Evolutionary conservation across 2,329 filamentous ascomycete genomes (phyloP).

Genomic region (Orbilia oligospora): DNA sequence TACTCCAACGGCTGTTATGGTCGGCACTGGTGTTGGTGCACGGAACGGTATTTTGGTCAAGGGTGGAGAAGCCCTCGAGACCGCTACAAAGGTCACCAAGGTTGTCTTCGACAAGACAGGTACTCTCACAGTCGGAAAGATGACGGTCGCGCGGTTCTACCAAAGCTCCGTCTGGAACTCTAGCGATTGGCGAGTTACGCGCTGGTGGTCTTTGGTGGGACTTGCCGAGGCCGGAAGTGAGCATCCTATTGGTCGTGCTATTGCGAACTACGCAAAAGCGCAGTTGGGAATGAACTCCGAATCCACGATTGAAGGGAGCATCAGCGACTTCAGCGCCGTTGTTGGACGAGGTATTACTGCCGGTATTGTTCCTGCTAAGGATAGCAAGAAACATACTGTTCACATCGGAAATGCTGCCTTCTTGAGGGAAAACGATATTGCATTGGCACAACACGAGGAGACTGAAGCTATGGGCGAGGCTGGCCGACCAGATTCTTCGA

Average conservation of each 20-base stretch:
- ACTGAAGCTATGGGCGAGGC: conserved; percentile 72
- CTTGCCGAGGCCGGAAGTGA: conserved; percentile 97
- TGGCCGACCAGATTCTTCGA: conserved; percentile 65
- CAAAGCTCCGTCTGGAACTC: conserved; percentile 79
- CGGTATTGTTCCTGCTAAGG: conserved; percentile 81
- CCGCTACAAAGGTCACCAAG: conserved; percentile 88
- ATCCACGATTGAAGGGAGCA: conserved; percentile 82
- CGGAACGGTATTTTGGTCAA: conserved; percentile 98
- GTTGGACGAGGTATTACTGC: conserved; percentile 90
- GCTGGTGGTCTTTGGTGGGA: conserved; percentile 97
- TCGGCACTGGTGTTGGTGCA: conserved; percentile 95
- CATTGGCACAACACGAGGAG: conserved; percentile 76
- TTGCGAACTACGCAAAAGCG: conserved; percentile 80
- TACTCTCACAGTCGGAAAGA: conserved; percentile 92
- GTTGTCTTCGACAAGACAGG: conserved; percentile 97
- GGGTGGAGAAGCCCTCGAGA: conserved; percentile 91
- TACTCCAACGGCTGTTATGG: conserved; percentile 98
- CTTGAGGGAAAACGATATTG: conserved; percentile 79
- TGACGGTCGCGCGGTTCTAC: conserved; percentile 84
- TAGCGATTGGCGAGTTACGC: conserved; percentile 76
- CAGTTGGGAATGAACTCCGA: conserved; percentile 81
- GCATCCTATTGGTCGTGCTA: conserved; percentile 93
- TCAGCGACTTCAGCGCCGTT: conserved; percentile 85
- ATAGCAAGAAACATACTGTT: conserved; percentile 81
- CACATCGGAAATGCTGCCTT: conserved; percentile 86